These are phyloP conservation scores for Phytopythium ostracodes DNA, from an alignment of 352 stramenopile genomes.

Conservation along the genomic window DNA sequence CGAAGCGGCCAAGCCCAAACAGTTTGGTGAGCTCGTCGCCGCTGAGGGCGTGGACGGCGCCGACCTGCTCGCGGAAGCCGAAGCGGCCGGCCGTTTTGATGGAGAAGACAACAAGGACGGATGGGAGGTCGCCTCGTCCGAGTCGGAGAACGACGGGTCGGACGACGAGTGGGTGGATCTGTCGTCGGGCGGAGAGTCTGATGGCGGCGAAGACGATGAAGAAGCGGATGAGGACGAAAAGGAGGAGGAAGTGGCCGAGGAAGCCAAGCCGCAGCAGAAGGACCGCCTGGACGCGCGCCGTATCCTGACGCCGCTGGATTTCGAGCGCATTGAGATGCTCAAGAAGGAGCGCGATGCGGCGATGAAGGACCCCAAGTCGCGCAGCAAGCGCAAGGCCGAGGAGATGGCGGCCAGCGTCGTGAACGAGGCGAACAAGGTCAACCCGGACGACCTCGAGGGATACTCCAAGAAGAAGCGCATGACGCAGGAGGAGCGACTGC, in stretches of 20 bases:
- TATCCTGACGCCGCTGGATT: slow-evolving; percentile 88
- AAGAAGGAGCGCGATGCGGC: slow-evolving; percentile 86
- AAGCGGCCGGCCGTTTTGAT: slow-evolving; percentile 71
- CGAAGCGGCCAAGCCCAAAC: slow-evolving; percentile 78
- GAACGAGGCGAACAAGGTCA: slow-evolving; percentile 62
- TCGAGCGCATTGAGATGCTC: slow-evolving; percentile 87
- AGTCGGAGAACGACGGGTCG: slow-evolving; percentile 58
- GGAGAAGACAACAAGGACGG: slow-evolving; percentile 79
- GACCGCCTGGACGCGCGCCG: slow-evolving; percentile 83
- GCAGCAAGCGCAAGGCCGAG: slow-evolving; percentile 79
- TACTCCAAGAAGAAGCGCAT: slow-evolving; percentile 89
- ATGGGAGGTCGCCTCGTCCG: slow-evolving; percentile 71
- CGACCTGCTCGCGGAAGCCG: slow-evolving; percentile 90
- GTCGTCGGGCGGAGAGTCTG: slow-evolving; percentile 26
- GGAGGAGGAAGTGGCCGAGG: slow-evolving; percentile 17
- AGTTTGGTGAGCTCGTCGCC: slow-evolving; percentile 90
- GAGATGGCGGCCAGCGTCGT: slow-evolving; percentile 46
- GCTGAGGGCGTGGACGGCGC: slow-evolving; percentile 93
- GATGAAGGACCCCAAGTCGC: slow-evolving; percentile 77
- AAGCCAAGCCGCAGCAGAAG: slow-evolving; percentile 40
- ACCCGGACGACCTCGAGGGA: slow-evolving; percentile 74
- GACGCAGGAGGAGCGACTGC: slow-evolving; percentile 83
- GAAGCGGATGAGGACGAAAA: background rate
- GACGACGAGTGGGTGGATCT: slow-evolving; percentile 77
- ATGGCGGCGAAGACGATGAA: background rate